A percentile compares a stretch with the other conserved stretches of the same genome.
phyloP scores from a whole-genome alignment of 2,329 filamentous ascomycete species.

The Chaetothyriales sp. region DNA sequence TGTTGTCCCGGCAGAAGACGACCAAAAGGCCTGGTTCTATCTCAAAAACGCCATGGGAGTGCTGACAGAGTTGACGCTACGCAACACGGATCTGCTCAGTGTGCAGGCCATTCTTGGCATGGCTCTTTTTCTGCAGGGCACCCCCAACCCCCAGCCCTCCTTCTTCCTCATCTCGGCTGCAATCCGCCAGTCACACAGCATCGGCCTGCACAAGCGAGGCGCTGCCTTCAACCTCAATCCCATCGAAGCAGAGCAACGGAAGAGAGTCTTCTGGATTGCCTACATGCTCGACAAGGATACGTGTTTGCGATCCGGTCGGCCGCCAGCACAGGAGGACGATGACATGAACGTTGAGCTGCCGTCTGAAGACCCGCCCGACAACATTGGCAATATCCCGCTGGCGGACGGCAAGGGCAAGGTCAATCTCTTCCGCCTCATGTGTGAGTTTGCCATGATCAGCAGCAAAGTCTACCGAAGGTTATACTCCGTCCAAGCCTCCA shows the following conservation, averaged over 20 bases:
- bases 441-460: constrained; percentile 79
- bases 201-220: constrained; percentile 86
- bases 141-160: constrained; percentile 87
- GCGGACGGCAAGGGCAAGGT: constrained; percentile 81
- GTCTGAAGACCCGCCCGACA: constrained; percentile 77
- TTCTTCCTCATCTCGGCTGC: constrained; percentile 85
- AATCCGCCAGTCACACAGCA: constrained; percentile 80
- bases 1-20: constrained; percentile 75
- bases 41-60: constrained; percentile 94
- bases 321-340: constrained; percentile 60
- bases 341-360: constrained; percentile 95
- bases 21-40: constrained; percentile 88
- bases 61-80: constrained; percentile 83
- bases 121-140: constrained; percentile 87
- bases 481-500: constrained; percentile 84
- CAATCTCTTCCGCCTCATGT: constrained; percentile 89
- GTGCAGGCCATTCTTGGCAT: constrained; percentile 90
- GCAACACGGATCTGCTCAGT: constrained; percentile 86
- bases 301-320: constrained; percentile 57
- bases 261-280: constrained; percentile 64
- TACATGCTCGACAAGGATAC: constrained; percentile 64
- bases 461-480: constrained; percentile 86
- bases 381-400: constrained; percentile 85
- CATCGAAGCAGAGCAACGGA: constrained; percentile 83
- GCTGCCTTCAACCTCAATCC: constrained; percentile 87